These are phyloP conservation scores for Camptophora hylomeconis DNA, from an alignment of 2,329 filamentous ascomycete species.

Conservation along the genomic window DNA sequence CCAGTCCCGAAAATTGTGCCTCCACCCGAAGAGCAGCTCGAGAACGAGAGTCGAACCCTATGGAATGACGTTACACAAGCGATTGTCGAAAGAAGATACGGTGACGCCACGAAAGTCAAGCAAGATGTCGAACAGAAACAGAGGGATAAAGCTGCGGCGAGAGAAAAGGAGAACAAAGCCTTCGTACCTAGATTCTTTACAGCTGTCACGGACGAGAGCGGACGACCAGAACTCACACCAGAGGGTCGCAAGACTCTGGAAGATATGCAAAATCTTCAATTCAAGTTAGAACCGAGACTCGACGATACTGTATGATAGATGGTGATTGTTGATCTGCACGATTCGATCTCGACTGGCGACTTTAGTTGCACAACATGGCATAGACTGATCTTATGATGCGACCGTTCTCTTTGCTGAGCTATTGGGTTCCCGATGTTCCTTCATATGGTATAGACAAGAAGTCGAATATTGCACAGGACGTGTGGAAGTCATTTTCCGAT, in stretches of 20 bases:
- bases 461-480: too few species aligned
- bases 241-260: slow-evolving; percentile 47
- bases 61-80: slow-evolving; percentile 82
- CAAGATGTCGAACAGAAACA: slow-evolving; percentile 85
- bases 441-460: too few species aligned
- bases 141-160: slow-evolving; percentile 67
- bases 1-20: slow-evolving; percentile 71
- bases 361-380: too few species aligned
- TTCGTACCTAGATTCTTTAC: slow-evolving; percentile 88
- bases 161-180: slow-evolving; percentile 53
- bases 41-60: slow-evolving; percentile 78
- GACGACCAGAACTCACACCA: slow-evolving; percentile 48
- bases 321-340: too few species aligned
- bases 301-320: slow-evolving; percentile 8
- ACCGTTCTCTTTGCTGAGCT: too few species aligned
- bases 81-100: slow-evolving; percentile 71
- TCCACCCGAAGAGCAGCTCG: slow-evolving; percentile 62
- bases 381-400: too few species aligned
- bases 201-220: slow-evolving; percentile 43
- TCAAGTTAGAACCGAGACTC: slow-evolving; percentile 9
- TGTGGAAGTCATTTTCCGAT: too few species aligned
- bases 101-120: slow-evolving; percentile 73
- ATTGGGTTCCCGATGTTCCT: too few species aligned
- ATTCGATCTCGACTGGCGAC: too few species aligned
- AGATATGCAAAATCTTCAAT: slow-evolving; percentile 34